Evolutionary conservation across 768 basidiomycete genomes (phyloP).

Genomic region (Rhodotorula babjevae): DNA sequence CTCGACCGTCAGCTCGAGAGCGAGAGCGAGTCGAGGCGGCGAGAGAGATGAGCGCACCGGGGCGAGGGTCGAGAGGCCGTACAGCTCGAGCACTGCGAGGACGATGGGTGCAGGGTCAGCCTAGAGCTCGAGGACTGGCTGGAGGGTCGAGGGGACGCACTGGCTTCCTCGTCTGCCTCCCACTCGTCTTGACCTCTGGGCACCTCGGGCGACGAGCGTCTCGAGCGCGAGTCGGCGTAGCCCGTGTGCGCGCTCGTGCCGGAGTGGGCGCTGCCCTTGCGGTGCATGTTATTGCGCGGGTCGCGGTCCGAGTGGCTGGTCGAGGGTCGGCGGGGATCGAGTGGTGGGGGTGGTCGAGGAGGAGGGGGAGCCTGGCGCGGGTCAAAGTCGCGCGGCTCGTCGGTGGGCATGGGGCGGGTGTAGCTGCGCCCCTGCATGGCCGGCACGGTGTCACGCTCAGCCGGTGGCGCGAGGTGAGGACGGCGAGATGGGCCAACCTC

Average conservation of each 20-base stretch:
- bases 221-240: no score
- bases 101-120: no score
- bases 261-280: slow-evolving; percentile 1
- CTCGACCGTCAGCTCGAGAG: neutral
- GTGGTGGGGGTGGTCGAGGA: neutral
- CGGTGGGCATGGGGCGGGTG: neutral
- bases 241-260: neutral
- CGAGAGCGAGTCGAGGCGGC: neutral
- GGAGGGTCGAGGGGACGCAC: neutral
- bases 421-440: neutral
- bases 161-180: slow-evolving; percentile 28
- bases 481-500: neutral
- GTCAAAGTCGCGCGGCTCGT: slow-evolving; percentile 11
- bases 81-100: slow-evolving; percentile 26
- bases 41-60: slow-evolving; percentile 1
- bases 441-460: no score
- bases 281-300: neutral
- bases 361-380: neutral
- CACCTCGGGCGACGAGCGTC: no score
- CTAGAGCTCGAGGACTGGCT: neutral
- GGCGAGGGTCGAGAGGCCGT: slow-evolving; percentile 25
- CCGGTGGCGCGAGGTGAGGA: no score
- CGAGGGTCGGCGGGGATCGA: neutral
- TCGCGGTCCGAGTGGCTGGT: neutral
- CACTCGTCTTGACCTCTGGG: slow-evolving; percentile 1